These are phyloP conservation scores for Nymphaea thermarum DNA, from an alignment of 164 flowering plant species.

Conservation along the genomic window DNA sequence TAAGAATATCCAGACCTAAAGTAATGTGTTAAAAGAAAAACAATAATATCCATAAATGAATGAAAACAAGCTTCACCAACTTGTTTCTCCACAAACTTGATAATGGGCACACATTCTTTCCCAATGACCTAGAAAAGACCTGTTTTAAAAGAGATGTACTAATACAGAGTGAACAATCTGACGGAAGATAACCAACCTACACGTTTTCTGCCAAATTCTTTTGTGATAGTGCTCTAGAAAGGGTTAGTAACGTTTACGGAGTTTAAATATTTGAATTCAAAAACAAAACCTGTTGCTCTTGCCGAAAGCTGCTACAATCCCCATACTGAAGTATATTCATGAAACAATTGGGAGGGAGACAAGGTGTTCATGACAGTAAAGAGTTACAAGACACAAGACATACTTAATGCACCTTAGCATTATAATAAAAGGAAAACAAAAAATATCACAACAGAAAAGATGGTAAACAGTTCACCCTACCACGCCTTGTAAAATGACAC, in stretches of 20 bases:
- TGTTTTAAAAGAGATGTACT: not conserved
- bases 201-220: constrained; percentile 76
- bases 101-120: constrained; percentile 88
- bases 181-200: constrained; percentile 42
- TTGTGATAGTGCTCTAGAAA: constrained; percentile 72
- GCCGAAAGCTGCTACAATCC: not conserved
- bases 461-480: too few species aligned
- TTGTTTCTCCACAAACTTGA: constrained; percentile 74
- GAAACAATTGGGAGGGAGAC: too few species aligned
- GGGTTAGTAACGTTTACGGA: constrained; percentile 65
- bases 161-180: not conserved
- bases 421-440: too few species aligned
- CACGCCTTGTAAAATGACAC: too few species aligned
- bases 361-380: too few species aligned
- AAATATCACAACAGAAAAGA: too few species aligned
- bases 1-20: too few species aligned
- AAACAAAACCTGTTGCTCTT: constrained; percentile 62
- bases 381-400: too few species aligned
- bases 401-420: too few species aligned
- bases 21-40: too few species aligned
- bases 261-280: constrained; percentile 56
- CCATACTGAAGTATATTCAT: not conserved
- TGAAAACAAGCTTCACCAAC: constrained; percentile 46
- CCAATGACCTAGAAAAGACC: constrained; percentile 57
- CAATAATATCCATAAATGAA: too few species aligned